These are phyloP conservation scores for Mucor lusitanicus DNA, from an alignment of 371 early-diverging fungal genomes.

Conservation along the genomic window DNA sequence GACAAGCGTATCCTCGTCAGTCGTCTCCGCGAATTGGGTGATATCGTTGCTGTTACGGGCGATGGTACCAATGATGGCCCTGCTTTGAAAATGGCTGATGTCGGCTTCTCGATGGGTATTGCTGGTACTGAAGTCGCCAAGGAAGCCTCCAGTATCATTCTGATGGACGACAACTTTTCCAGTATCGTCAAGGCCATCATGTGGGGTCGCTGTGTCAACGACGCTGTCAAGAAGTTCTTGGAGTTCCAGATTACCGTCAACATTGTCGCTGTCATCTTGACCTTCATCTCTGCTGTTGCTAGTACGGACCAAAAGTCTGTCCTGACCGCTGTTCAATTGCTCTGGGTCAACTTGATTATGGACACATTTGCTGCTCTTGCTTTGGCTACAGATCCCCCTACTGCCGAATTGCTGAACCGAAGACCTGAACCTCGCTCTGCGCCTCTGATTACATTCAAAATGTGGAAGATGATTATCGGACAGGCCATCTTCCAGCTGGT, in stretches of 20 bases:
- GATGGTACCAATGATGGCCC: constrained; percentile 78
- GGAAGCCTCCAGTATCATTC: constrained; percentile 72
- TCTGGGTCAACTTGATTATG: constrained; percentile 81
- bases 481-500: constrained; percentile 62
- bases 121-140: constrained; percentile 79
- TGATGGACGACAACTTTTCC: constrained; percentile 78
- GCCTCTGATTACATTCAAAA: constrained; percentile 62
- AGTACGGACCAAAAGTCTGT: constrained; percentile 45
- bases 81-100: constrained; percentile 74
- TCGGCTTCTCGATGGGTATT: constrained; percentile 81
- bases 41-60: constrained; percentile 77
- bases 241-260: constrained; percentile 80
- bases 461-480: constrained; percentile 73
- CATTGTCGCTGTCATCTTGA: constrained; percentile 63
- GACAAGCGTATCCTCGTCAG: constrained; percentile 72
- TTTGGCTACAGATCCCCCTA: constrained; percentile 72
- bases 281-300: constrained; percentile 61
- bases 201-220: constrained; percentile 78
- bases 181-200: constrained; percentile 72
- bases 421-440: constrained; percentile 59
- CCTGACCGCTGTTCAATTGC: constrained; percentile 66
- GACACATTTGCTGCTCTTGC: constrained; percentile 75
- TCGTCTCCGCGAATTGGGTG: constrained; percentile 60
- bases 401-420: constrained; percentile 56
- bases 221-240: constrained; percentile 73